Evolutionary conservation across 108 stramenopile species (phyloP), one percentile per base, ranked within the genome.

Genomic region (Parmales sp.): DNA sequence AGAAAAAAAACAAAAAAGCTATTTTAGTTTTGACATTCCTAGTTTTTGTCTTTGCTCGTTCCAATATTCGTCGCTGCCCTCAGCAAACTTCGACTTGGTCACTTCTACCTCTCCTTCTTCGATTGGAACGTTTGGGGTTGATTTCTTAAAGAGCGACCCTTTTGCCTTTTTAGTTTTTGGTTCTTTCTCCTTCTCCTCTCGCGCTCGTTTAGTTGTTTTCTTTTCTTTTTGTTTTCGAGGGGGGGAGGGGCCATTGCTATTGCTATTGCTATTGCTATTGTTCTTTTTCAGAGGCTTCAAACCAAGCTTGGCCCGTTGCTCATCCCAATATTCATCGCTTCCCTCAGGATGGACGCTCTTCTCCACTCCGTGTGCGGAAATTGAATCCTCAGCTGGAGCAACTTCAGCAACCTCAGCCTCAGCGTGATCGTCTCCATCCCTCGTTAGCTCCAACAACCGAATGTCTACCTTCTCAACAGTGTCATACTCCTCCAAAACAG

Each of bases 11-110:
- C n/a, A n/a, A n/a, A n/a, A n/a, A n/a, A n/a, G n/a, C n/a, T n/a
- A 48, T 34, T 60, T 60, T 3, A 60, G 54, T 28, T 60, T 34
- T 20, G 26, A 34, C 73, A 92, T 64, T 26, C 91, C 91, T 13
- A 92, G 69, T 46, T 82, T 87, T 18, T 82, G 83, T 23, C 91
- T 75, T 76, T 89, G 70, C 43, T 82, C 80, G 66, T 92, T 87
- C 91, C 91, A 92, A 65, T 83, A 89, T 65, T 89, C 87, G 3
- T 80, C 84, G 8, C 75, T 76, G 37, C 51, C 69, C 18, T 74
- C 78, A 0, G 64, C n/a, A 65, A n/a, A 5, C 29, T 16, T 18
- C 13, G 64, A 7, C 29, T 13, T 49, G 18, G 26, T 60, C 66
- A n/a, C 23, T 65, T 25, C 46, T 37, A 16, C 66, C 51, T 36